Evolutionary conservation across 495 filamentous ascomycete genomes (phyloP), one percentile per base, ranked within the genome.

Genomic region (Neurospora terricola): DNA sequence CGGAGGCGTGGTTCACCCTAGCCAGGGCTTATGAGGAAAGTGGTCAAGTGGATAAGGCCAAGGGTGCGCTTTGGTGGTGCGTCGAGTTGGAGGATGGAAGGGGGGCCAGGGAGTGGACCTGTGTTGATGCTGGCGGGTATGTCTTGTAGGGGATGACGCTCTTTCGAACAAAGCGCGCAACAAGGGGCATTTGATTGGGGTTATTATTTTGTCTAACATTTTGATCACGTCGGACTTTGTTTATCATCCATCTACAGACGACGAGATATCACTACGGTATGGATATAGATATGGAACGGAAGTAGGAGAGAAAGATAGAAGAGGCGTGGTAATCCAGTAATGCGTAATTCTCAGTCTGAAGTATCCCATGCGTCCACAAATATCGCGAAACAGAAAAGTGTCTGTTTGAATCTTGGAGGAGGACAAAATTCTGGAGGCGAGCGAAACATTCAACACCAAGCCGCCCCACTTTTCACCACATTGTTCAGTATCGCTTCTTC

Each of bases 1-100:
- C 90, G n/a, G 96, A 97, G 79, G 96, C 94, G 23, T 99, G 96
- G 96, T 94, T 91, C 77, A 89, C 90, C 11, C 87, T 99, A 18
- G 93, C 96, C 1, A 84, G 92, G 74, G 93, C 90, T 66, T 92
- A 97, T 76, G 95, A 98, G 82, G 89, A 90, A 72, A 90, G 91
- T 70, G 91, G 91, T 8, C 92, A 98, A 84, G 79, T 88, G 8
- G 92, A 94, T 62, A 97, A 94, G 79, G 90, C 96, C 66, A 94
- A 93, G 78, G 86, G 87, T 69, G 90, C 88, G 72, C 83, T 93
- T 5, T 93, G 91, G 91, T 92, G 90, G 87, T 91, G 89, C 74
- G 89, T 94, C 3, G 90, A 92, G 79, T 82, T 93, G 9, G 91
- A 93, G 78, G 91, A 93, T 75, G 84, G 81, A 5, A 86, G 83